These are phyloP conservation scores for Nitzschia sp. DNA, from an alignment of 108 stramenopile species.

Conservation along the genomic window DNA sequence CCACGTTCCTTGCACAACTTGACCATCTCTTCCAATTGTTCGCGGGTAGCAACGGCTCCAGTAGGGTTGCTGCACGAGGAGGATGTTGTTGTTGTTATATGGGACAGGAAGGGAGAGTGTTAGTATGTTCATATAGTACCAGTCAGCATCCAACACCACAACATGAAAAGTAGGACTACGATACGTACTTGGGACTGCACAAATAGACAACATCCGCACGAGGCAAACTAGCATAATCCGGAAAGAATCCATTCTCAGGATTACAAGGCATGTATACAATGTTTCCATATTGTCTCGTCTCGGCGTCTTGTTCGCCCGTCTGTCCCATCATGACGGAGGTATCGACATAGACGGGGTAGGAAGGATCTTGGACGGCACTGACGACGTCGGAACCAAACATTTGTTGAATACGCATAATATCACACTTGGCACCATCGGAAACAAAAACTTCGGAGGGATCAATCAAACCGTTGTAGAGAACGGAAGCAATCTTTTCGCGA, in stretches of 20 bases:
- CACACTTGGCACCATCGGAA: slow-evolving; percentile 97
- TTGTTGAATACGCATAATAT: slow-evolving; percentile 94
- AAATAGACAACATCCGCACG: slow-evolving; percentile 95
- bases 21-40: slow-evolving; percentile 88
- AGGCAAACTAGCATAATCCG: slow-evolving; percentile 80
- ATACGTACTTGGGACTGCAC: slow-evolving; percentile 88
- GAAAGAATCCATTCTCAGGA: slow-evolving; percentile 93
- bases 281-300: slow-evolving; percentile 91
- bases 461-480: slow-evolving; percentile 88
- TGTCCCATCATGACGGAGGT: slow-evolving; percentile 95
- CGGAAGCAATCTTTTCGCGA: slow-evolving; percentile 88
- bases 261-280: slow-evolving; percentile 98
- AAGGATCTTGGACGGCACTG: slow-evolving; percentile 95
- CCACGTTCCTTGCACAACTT: slow-evolving; percentile 89
- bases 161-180: background rate
- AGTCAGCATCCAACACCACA: too few relatives aligned
- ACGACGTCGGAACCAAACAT: slow-evolving; percentile 92
- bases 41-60: slow-evolving; percentile 90
- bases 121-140: too few relatives aligned
- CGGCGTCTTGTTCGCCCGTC: slow-evolving; percentile 82
- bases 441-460: slow-evolving; percentile 94
- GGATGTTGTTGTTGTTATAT: background rate
- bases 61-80: slow-evolving; percentile 82
- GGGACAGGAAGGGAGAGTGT: too few relatives aligned
- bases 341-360: slow-evolving; percentile 96